Evolutionary conservation across 1,284 basidiomycete species (phyloP).

Genomic region (Ceratobasidium sp.): DNA sequence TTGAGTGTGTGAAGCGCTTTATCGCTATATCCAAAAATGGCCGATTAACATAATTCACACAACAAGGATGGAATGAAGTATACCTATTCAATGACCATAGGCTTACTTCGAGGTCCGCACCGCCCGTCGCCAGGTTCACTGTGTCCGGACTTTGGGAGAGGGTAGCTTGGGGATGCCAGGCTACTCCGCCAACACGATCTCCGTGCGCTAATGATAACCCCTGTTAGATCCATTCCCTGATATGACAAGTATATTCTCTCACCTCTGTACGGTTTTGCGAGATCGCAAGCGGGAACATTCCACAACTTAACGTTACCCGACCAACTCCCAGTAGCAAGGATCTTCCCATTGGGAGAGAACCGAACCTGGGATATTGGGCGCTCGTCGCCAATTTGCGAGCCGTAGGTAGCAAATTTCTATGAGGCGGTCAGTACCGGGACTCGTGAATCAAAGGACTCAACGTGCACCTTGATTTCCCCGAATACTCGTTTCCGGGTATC

Average conservation of each 20-base stretch:
- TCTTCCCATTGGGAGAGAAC: constrained; percentile 88
- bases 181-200: constrained; percentile 92
- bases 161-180: constrained; percentile 96
- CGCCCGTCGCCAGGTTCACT: constrained; percentile 90
- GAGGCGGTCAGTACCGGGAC: constrained; percentile 18
- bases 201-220: constrained; percentile 13
- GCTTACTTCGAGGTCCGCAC: constrained; percentile 82
- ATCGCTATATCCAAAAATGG: constrained; percentile 58
- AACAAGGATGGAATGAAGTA: constrained; percentile 43
- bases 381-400: constrained; percentile 97
- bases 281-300: constrained; percentile 89
- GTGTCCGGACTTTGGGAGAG: constrained; percentile 69
- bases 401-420: constrained; percentile 87
- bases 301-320: constrained; percentile 92
- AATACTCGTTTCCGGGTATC: constrained; percentile 90
- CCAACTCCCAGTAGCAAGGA: constrained; percentile 94
- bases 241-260: constrained; percentile 41
- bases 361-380: constrained; percentile 92
- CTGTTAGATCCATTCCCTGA: background rate
- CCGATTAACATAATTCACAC: background rate
- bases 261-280: constrained; percentile 75
- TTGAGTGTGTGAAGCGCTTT: constrained; percentile 78
- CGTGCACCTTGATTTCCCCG: constrained; percentile 80
- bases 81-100: constrained; percentile 89
- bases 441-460: background rate